Evolutionary conservation across 2,329 filamentous ascomycete genomes (phyloP).

Genomic region (Dothistroma pini): DNA sequence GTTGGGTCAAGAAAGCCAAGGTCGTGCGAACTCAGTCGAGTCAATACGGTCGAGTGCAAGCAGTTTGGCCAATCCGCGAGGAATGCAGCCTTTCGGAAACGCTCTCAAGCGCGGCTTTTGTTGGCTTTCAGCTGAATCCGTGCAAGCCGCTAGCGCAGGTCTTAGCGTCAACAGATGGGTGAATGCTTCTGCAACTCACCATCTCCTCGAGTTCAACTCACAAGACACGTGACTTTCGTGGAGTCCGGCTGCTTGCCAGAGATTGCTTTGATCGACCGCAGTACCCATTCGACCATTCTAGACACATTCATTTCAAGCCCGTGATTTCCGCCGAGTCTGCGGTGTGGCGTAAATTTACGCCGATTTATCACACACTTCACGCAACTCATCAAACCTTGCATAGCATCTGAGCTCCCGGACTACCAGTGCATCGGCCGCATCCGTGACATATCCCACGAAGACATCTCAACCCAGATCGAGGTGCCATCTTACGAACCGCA

Average conservation of each 20-base stretch:
- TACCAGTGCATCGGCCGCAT: background rate
- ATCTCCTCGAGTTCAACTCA: background rate
- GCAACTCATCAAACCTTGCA: background rate
- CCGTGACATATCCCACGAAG: background rate
- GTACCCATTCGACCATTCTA: too few relatives aligned
- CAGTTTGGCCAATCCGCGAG: too few relatives aligned
- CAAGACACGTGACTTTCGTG: background rate
- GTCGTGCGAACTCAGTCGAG: too few relatives aligned
- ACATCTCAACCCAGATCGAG: background rate
- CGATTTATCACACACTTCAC: background rate
- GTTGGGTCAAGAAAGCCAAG: too few relatives aligned
- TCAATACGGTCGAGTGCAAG: too few relatives aligned
- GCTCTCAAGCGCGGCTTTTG: too few relatives aligned
- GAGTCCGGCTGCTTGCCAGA: background rate
- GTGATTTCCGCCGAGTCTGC: background rate
- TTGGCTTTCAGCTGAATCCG: too few relatives aligned
- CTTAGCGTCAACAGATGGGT: background rate
- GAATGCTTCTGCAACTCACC: background rate
- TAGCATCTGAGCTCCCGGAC: too few relatives aligned
- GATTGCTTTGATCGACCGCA: background rate
- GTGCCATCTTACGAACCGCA: background rate
- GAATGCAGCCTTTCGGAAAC: too few relatives aligned
- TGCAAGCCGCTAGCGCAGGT: too few relatives aligned
- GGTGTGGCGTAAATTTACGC: background rate
- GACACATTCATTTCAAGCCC: background rate